Conservation (phyloP, 257 asterid genomes). For the Solanum okadae region DNA sequence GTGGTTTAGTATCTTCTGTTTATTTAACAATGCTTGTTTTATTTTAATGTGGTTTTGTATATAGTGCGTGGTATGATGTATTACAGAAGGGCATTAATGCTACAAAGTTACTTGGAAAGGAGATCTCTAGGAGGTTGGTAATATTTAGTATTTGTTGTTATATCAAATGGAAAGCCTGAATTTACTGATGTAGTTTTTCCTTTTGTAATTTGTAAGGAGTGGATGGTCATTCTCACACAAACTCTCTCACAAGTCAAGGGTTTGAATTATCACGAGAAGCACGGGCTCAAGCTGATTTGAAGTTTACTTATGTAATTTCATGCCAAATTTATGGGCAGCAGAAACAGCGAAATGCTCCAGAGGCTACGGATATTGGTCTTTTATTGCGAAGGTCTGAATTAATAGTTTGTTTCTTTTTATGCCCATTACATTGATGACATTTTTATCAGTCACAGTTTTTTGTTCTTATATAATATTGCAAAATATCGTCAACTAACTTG, state of each 20-base stretch:
- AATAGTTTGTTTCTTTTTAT: background rate
- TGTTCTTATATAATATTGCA: background rate
- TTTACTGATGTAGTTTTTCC: background rate
- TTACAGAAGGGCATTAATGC: slow-evolving; percentile 94
- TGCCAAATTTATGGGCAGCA: slow-evolving; percentile 99
- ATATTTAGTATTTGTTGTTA: background rate
- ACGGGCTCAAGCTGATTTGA: slow-evolving; percentile 93
- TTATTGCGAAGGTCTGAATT: slow-evolving; percentile 68
- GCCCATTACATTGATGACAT: background rate
- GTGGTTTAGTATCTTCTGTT: background rate
- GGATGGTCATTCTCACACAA: slow-evolving; percentile 39
- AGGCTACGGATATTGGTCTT: slow-evolving; percentile 90
- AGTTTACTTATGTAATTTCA: slow-evolving; percentile 86
- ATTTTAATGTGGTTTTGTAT: slow-evolving; percentile 4
- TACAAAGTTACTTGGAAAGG: slow-evolving; percentile 83
- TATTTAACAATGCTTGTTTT: background rate
- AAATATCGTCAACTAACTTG: background rate
- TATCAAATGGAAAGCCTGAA: background rate
- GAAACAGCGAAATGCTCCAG: slow-evolving; percentile 87
- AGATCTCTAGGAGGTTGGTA: slow-evolving; percentile 69
- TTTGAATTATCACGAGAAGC: slow-evolving; percentile 86
- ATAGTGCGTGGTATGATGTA: slow-evolving; percentile 99
- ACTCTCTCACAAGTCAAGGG: slow-evolving; percentile 50
- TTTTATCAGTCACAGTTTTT: background rate
- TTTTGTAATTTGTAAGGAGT: slow-evolving; percentile 26